Conservation (phyloP, 805 yeast species). For the Suhomyces xylopsoci region DNA sequence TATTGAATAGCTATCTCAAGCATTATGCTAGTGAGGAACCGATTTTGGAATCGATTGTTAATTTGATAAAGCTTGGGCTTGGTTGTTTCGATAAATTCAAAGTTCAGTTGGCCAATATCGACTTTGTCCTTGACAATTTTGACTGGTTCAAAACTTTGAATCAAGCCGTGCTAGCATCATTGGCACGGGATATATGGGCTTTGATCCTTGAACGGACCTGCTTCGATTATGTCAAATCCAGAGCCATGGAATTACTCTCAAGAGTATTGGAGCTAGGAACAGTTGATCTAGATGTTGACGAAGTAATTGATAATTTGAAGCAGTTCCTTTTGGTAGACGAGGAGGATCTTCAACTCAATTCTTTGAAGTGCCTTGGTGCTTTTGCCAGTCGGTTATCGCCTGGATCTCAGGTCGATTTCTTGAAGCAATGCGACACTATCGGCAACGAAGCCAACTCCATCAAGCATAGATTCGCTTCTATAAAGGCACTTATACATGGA, state of each 20-base stretch:
- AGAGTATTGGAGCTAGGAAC: slow-evolving; percentile 6
- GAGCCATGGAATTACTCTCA: slow-evolving; percentile 35
- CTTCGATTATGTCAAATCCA: slow-evolving; percentile 48
- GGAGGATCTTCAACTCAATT: slow-evolving; percentile 16
- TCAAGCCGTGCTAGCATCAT: not conserved
- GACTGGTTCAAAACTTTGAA: not conserved
- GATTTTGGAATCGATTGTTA: slow-evolving; percentile 16
- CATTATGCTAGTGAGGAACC: slow-evolving; percentile 1
- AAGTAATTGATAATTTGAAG: not conserved
- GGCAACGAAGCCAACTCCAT: slow-evolving; percentile 29
- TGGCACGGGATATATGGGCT: slow-evolving; percentile 12
- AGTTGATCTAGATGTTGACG: not conserved
- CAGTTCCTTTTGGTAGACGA: not conserved
- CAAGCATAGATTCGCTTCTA: slow-evolving; percentile 44
- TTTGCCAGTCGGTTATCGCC: slow-evolving; percentile 17
- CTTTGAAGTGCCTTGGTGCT: slow-evolving; percentile 53
- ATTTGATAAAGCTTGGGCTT: slow-evolving; percentile 33
- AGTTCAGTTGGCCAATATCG: slow-evolving; percentile 43
- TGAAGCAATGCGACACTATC: not conserved
- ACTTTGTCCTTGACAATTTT: slow-evolving; percentile 18
- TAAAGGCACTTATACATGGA: slow-evolving; percentile 35
- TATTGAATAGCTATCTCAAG: not conserved
- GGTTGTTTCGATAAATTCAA: slow-evolving; percentile 38
- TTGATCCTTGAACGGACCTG: slow-evolving; percentile 20
- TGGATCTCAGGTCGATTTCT: not conserved